Percentiles rank a stretch among this genome's conserved stretches.
phyloP scores from a whole-genome alignment of 257 asterid genomes.

The Salvia miltiorrhiza region DNA sequence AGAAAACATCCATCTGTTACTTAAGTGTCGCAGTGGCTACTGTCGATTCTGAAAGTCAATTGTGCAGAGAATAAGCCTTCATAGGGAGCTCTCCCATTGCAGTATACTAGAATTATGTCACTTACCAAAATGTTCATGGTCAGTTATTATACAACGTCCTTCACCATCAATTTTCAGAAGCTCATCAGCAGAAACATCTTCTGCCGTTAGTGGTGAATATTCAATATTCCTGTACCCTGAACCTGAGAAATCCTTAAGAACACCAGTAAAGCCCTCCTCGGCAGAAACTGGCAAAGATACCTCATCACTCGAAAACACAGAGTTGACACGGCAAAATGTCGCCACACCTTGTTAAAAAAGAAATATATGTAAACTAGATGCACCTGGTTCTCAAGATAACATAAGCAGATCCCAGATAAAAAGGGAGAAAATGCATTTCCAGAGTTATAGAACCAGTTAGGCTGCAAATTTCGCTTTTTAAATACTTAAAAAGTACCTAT shows the following conservation, averaged over 20 bases:
- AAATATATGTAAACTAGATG: conserved; percentile 7
- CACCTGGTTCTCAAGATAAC: neutral
- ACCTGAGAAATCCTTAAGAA: conserved; percentile 46
- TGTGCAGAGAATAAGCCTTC: neutral
- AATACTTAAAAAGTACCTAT: neutral
- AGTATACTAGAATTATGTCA: conserved; percentile 14
- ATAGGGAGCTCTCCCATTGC: neutral
- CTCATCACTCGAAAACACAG: conserved; percentile 72
- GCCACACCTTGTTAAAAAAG: conserved; percentile 68
- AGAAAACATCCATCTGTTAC: conserved; percentile 19
- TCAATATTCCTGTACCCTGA: conserved; percentile 43
- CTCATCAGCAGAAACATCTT: conserved; percentile 63
- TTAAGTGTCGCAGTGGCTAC: neutral
- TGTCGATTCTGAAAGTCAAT: neutral
- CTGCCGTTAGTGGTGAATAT: conserved; percentile 39
- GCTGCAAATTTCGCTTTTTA: neutral
- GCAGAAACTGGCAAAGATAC: conserved; percentile 82
- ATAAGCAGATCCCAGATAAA: neutral
- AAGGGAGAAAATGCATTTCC: neutral
- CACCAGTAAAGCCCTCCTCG: conserved; percentile 93
- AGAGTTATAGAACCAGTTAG: neutral
- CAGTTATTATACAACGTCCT: conserved; percentile 93
- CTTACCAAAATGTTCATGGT: conserved; percentile 89
- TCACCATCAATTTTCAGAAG: conserved; percentile 79
- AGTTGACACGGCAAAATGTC: conserved; percentile 86